A percentile compares a stretch with the other conserved stretches of the same genome.
Evolutionary conservation across 106 monocot genomes (phyloP).

Genomic region (Cymbidium sinense): DNA sequence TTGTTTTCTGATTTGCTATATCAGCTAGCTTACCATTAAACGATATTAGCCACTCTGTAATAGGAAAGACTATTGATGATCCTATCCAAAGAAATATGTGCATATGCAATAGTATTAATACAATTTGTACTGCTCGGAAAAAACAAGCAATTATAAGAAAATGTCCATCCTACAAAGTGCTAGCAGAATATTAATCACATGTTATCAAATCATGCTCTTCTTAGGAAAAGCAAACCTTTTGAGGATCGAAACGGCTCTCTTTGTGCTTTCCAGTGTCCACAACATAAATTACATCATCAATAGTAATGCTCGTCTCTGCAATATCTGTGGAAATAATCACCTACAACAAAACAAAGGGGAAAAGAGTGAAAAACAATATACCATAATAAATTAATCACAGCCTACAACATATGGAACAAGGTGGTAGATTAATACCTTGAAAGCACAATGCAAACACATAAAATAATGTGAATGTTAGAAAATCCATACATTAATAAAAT

Average conservation of each 20-base stretch:
- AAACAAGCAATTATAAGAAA: neutral
- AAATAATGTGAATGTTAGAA: neutral
- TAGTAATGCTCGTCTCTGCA: slow-evolving; percentile 97
- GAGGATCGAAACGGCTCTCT: slow-evolving; percentile 84
- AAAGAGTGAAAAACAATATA: neutral
- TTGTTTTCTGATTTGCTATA: neutral
- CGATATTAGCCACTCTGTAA: neutral
- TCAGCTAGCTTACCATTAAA: neutral
- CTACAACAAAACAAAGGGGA: slow-evolving; percentile 25
- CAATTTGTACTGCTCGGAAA: neutral
- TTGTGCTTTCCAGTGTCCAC: slow-evolving; percentile 96
- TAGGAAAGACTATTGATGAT: neutral
- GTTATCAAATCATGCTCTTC: neutral
- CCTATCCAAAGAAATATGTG: neutral
- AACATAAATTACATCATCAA: slow-evolving; percentile 94
- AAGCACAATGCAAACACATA: neutral
- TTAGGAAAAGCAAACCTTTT: slow-evolving; percentile 43
- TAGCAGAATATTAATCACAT: neutral
- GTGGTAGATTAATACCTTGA: neutral
- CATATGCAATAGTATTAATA: neutral
- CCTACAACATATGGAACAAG: neutral
- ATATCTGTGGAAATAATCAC: slow-evolving; percentile 92
- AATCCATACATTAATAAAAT: neutral
- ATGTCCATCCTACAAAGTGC: neutral
- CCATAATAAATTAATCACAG: neutral